Evolutionary conservation across 805 yeast genomes (phyloP).

Genomic region (Metschnikowia shivogae): DNA sequence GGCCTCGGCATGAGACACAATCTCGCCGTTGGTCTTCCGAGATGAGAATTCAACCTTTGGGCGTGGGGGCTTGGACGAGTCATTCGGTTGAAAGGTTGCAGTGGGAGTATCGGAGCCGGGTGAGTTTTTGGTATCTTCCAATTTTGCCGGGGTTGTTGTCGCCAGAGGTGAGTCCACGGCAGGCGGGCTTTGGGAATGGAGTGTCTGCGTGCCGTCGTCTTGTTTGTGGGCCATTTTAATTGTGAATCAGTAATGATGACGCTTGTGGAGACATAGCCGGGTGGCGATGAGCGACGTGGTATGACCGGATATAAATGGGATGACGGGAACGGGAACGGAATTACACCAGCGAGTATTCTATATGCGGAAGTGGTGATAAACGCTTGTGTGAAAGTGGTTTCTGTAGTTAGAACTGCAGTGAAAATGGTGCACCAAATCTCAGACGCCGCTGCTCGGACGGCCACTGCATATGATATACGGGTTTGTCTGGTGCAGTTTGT

Average conservation of each 20-base stretch:
- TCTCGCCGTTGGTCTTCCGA: background rate
- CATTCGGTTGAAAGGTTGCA: too few relatives aligned
- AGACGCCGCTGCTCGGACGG: constrained; percentile 5
- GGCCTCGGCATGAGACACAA: background rate
- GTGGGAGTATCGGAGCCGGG: background rate
- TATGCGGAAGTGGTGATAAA: too few relatives aligned
- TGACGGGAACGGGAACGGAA: background rate
- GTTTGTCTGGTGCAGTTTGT: background rate
- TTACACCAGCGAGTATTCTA: background rate
- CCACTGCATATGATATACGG: constrained; percentile 5
- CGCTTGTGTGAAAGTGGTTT: background rate
- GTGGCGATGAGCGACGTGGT: background rate
- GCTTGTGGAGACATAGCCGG: background rate
- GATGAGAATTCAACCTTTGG: background rate
- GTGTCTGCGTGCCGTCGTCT: background rate
- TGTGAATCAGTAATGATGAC: background rate
- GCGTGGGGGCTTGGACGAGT: background rate
- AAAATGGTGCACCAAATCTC: background rate
- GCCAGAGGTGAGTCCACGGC: background rate
- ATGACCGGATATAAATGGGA: background rate
- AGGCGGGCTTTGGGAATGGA: background rate
- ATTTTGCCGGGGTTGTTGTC: background rate
- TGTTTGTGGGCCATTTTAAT: constrained; percentile 2
- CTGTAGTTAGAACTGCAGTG: background rate
- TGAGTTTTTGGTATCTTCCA: background rate